A percentile compares a stretch with the other conserved stretches of the same genome.
phyloP scores from a whole-genome alignment of 1,284 basidiomycete genomes.

The Rhizoctonia solani region DNA sequence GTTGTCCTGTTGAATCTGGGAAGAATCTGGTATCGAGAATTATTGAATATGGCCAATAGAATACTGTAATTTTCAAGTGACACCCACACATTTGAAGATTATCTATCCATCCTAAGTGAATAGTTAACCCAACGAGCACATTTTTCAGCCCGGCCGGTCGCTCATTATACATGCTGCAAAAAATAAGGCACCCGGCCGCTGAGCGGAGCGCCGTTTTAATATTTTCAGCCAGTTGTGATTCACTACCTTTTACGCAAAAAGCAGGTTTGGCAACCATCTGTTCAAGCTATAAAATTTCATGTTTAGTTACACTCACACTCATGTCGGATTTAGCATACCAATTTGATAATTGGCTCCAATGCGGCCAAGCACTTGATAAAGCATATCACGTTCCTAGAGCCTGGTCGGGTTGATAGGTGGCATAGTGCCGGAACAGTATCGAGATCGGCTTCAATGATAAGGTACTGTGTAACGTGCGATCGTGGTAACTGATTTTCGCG shows the following conservation, averaged over 20 bases:
- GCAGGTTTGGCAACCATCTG: background rate
- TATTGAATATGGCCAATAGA: no score
- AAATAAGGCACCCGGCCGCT: background rate
- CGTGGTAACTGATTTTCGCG: no score
- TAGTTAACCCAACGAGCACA: background rate
- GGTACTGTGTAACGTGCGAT: no score
- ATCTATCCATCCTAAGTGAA: constrained; percentile 4
- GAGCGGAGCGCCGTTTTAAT: background rate
- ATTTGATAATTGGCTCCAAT: background rate
- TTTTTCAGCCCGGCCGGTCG: background rate
- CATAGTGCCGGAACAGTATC: no score
- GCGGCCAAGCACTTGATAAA: background rate
- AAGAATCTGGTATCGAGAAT: no score
- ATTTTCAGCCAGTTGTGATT: background rate
- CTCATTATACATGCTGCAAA: constrained; percentile 1
- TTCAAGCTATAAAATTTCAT: background rate
- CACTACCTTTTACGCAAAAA: background rate
- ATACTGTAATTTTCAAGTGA: no score
- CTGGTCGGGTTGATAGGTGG: background rate
- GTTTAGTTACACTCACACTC: background rate
- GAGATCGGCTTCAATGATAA: no score
- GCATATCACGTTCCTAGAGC: background rate
- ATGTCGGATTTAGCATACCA: background rate
- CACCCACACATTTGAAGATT: background rate
- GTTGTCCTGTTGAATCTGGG: no score